Conservation (phyloP, 2,329 filamentous ascomycete genomes). For the Madurella mycetomatis region DNA sequence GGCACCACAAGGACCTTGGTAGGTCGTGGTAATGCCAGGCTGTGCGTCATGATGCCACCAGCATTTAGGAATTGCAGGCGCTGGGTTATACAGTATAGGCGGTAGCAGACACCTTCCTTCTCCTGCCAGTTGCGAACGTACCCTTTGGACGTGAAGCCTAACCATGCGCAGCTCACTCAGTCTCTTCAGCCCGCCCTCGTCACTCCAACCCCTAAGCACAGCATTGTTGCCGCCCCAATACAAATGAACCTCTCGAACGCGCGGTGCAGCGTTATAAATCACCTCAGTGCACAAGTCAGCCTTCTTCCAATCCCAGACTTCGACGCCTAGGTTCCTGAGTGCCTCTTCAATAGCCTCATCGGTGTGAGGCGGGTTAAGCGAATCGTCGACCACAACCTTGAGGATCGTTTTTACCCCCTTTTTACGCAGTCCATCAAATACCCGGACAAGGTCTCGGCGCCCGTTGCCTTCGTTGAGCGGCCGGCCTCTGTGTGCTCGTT, state of each 20-base stretch:
- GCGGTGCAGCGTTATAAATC: conserved; percentile 16
- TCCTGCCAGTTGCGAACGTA: not conserved
- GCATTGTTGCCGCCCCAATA: conserved; percentile 34
- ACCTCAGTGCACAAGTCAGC: conserved; percentile 18
- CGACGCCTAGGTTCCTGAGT: conserved; percentile 13
- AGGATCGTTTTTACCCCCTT: conserved; percentile 13
- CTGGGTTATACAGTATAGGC: no score
- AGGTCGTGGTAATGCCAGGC: no score
- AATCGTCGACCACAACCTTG: conserved; percentile 21
- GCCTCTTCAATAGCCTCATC: conserved; percentile 21
- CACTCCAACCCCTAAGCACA: conserved; percentile 31
- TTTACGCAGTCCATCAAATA: conserved; percentile 6
- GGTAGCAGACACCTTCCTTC: no score
- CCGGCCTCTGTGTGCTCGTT: not conserved
- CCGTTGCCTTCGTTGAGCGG: not conserved
- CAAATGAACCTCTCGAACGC: conserved; percentile 26
- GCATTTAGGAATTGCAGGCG: no score
- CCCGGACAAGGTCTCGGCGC: conserved; percentile 3
- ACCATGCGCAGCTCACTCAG: conserved; percentile 26
- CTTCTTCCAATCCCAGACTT: conserved; percentile 23
- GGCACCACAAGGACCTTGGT: no score
- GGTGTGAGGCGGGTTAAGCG: conserved; percentile 12
- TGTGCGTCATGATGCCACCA: no score
- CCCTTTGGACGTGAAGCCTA: conserved; percentile 25
- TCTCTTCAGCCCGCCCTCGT: conserved; percentile 24